These are phyloP conservation scores for Dinochytrium kinnereticum DNA, from an alignment of 371 early-diverging fungal genomes.

Conservation along the genomic window DNA sequence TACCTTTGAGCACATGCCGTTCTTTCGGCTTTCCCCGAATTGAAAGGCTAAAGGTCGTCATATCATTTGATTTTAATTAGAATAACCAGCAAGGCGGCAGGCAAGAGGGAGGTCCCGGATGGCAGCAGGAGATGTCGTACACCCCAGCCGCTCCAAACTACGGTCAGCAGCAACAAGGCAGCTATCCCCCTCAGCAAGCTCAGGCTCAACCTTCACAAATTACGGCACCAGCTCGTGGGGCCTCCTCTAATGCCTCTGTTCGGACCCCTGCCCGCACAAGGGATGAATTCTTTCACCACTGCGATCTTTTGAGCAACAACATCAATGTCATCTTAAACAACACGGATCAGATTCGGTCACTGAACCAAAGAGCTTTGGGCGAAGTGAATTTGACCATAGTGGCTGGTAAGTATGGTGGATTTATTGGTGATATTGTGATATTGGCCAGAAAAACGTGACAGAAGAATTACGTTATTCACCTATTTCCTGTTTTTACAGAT, in stretches of 20 bases:
- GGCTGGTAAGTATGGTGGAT: conserved; percentile 8
- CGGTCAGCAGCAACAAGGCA: not conserved
- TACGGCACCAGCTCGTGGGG: not conserved
- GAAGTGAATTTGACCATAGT: conserved; percentile 27
- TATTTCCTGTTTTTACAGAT: no score
- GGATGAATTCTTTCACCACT: conserved; percentile 30
- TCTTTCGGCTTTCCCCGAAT: no score
- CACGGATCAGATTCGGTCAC: conserved; percentile 16
- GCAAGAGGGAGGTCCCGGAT: not conserved
- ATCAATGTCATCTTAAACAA: conserved; percentile 17
- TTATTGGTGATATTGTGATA: no score
- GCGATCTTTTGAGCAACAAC: conserved; percentile 31
- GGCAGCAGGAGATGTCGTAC: conserved; percentile 16
- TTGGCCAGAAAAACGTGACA: no score
- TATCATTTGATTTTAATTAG: no score
- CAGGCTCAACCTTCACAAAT: not conserved
- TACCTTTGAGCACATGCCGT: no score
- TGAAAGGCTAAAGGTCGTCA: no score
- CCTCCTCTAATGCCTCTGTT: not conserved
- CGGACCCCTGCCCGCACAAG: conserved; percentile 12
- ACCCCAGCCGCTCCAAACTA: not conserved
- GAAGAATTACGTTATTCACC: no score
- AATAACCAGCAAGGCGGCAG: conserved; percentile 4
- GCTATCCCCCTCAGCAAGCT: conserved; percentile 1
- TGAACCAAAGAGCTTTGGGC: conserved; percentile 17